Evolutionary conservation across 345 rosid genomes (phyloP), one percentile per base, ranked within the genome.

Genomic region (Populus davidiana): DNA sequence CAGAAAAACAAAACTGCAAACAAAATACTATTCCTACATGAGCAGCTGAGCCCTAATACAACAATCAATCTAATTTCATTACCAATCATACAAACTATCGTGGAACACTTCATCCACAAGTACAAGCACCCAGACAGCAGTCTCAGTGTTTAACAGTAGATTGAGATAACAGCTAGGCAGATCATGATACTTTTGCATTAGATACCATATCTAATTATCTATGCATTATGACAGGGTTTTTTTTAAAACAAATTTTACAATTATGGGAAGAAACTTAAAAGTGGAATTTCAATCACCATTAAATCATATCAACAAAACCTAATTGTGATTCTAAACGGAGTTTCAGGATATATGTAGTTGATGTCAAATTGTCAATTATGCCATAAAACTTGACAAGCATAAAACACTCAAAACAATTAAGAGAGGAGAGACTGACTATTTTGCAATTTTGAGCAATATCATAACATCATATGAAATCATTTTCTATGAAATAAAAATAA

Each of bases 1-100:
- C 71, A 96, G 91, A 81, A 92, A 96, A 69, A 90, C 90, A 84
- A 96, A 92, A 81, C 99, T 96, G 99, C 93, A 88, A 21, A 62
- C 17, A 66, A 56, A 16, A 79, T 36, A 33, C 4, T 1, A 69
- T 21, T 2, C 52, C 64, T 47, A 35, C 12, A 65, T 77, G 72
- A 84, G 83, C 68, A 79, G 36, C 73, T n/a, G 63, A 29, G 1
- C 41, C 49, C 31, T 38, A 68, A 25, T 49, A 43, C 20, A 23
- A 63, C 69, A 1, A 25, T 9, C 44, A 54, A 69, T 29, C 16
- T 36, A 17, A 77, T 61, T 31, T 41, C 61, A 64, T 25, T 17
- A 64, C 38, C 67, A 12, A 6, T 5, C 21, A 25, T 27, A 31
- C 39, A 31, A 27, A 50, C 18, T 18, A 50, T 50, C 59, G 2